A percentile compares a stretch with the other conserved stretches of the same genome.
Evolutionary conservation across 2,329 filamentous ascomycete genomes (phyloP).

Genomic region (Xylaria sp.): DNA sequence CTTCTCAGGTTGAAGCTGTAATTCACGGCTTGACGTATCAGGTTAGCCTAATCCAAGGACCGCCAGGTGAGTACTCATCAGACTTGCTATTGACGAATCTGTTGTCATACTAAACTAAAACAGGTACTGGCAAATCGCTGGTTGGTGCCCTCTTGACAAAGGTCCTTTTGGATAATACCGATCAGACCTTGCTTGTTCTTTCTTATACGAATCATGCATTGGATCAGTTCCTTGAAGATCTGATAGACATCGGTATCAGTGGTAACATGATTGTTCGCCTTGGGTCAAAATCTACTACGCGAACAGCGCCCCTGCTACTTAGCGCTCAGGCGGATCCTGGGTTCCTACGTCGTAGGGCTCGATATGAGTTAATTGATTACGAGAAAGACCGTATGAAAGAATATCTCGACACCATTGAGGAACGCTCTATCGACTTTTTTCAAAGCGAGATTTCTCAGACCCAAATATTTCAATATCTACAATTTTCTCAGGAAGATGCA

Average conservation of each 20-base stretch:
- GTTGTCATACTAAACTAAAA: constrained; percentile 17
- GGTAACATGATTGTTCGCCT: constrained; percentile 65
- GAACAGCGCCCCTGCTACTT: constrained; percentile 58
- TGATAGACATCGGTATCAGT: constrained; percentile 68
- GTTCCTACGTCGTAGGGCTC: constrained; percentile 14
- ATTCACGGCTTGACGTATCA: constrained; percentile 61
- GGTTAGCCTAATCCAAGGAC: constrained; percentile 75
- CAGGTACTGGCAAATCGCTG: constrained; percentile 80
- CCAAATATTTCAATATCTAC: constrained; percentile 50
- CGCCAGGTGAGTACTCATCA: constrained; percentile 63
- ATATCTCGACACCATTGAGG: constrained; percentile 36
- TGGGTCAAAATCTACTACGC: constrained; percentile 65
- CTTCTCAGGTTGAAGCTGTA: constrained; percentile 67
- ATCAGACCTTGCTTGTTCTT: constrained; percentile 67
- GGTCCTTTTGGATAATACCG: constrained; percentile 60
- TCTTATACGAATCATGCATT: constrained; percentile 76
- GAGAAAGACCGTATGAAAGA: constrained; percentile 48
- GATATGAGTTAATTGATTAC: constrained; percentile 47
- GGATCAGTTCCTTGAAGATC: constrained; percentile 73
- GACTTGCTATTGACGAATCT: background rate
- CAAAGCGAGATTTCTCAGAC: constrained; percentile 20
- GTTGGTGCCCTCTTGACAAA: constrained; percentile 73
- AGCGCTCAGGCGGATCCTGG: constrained; percentile 39
- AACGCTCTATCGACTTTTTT: constrained; percentile 35
- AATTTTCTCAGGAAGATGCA: constrained; percentile 63